Conservation (phyloP, 225 moss, liverwort and hornwort species). For the Pseudoscleropodium purum region DNA sequence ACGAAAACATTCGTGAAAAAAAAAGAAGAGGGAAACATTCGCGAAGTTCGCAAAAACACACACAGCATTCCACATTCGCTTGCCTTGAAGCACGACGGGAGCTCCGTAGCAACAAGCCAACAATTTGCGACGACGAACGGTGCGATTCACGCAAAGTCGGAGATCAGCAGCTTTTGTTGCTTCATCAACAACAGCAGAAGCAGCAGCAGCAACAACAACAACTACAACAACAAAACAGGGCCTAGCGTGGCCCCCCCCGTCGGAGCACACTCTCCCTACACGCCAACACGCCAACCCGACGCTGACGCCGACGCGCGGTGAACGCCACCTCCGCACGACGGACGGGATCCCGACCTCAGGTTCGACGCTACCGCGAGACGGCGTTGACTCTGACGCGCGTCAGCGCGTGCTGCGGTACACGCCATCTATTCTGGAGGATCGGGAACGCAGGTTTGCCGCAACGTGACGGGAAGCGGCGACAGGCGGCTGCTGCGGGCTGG, state of each 20-base stretch:
- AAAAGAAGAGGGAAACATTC: neutral
- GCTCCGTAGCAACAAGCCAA: neutral
- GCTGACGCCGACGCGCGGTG: neutral
- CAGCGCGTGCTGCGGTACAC: neutral
- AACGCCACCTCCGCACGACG: neutral
- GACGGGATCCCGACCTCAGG: neutral
- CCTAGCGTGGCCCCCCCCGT: neutral
- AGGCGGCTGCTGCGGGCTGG: neutral
- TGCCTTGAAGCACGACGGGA: neutral
- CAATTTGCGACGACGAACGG: neutral
- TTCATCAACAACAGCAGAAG: neutral
- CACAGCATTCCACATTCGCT: slow-evolving; percentile 10
- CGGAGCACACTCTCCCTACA: slow-evolving; percentile 5
- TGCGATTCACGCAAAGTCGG: neutral
- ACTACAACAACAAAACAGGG: neutral
- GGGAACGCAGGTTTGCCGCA: neutral
- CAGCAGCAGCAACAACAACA: neutral
- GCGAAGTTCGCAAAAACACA: neutral
- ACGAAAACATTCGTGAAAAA: neutral
- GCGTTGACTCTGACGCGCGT: neutral
- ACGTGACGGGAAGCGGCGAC: neutral
- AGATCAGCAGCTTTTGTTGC: neutral
- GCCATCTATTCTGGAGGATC: neutral
- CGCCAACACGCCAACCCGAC: neutral
- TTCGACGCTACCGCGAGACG: neutral